These are phyloP conservation scores for Hyphopichia homilentoma DNA, from an alignment of 805 yeast species.

Conservation along the genomic window DNA sequence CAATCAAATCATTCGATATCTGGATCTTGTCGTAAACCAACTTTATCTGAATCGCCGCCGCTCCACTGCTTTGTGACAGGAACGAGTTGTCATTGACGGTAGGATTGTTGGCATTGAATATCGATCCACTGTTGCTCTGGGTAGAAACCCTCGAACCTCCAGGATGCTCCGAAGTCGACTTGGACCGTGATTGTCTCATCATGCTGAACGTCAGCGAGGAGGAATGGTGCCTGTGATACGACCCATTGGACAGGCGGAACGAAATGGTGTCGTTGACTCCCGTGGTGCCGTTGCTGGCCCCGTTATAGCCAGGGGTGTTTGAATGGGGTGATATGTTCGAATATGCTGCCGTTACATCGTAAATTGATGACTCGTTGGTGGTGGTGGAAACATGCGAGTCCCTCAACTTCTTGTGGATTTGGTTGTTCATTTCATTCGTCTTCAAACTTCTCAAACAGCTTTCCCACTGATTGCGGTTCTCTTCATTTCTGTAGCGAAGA, in stretches of 20 bases:
- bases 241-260: constrained; percentile 26
- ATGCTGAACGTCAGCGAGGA: constrained; percentile 41
- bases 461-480: constrained; percentile 80
- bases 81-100: constrained; percentile 14
- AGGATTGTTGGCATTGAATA: constrained; percentile 2
- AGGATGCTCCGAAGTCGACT: constrained; percentile 16
- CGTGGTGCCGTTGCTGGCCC: not conserved
- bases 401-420: constrained; percentile 32
- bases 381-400: constrained; percentile 27
- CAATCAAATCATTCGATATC: constrained; percentile 23
- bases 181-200: constrained; percentile 33
- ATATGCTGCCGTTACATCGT: constrained; percentile 18
- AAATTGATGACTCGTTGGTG: constrained; percentile 20
- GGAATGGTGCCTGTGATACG: constrained; percentile 37
- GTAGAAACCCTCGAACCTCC: constrained; percentile 13
- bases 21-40: constrained; percentile 31
- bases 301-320: not conserved
- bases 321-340: constrained; percentile 12
- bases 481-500: constrained; percentile 79
- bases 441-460: constrained; percentile 52
- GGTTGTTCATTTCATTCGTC: constrained; percentile 37
- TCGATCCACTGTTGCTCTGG: constrained; percentile 5
- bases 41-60: constrained; percentile 18
- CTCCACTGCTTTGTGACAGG: constrained; percentile 9
- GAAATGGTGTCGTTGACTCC: constrained; percentile 10